Evolutionary conservation across 345 rosid genomes (phyloP).

Genomic region (Passiflora organensis): DNA sequence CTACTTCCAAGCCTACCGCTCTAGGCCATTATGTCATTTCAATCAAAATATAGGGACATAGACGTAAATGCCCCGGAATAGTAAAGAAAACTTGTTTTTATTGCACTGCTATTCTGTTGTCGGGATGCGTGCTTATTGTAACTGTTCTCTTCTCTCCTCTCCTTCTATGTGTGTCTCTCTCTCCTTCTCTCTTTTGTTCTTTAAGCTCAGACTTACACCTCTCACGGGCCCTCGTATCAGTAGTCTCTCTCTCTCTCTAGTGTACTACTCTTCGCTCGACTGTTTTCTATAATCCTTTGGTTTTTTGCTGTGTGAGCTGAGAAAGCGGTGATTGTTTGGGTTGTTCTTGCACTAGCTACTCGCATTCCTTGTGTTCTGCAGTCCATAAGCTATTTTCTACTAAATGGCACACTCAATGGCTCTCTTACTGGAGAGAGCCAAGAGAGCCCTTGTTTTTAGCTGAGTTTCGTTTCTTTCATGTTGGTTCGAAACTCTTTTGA

Average conservation of each 20-base stretch:
- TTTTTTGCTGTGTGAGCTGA: too few relatives aligned
- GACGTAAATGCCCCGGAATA: constrained; percentile 37
- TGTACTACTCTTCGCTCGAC: constrained; percentile 1
- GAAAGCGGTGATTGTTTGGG: too few relatives aligned
- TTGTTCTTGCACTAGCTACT: constrained; percentile 1
- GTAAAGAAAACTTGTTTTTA: neutral
- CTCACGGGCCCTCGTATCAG: constrained; percentile 16
- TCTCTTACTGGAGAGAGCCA: constrained; percentile 43
- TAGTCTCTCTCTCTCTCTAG: constrained; percentile 18
- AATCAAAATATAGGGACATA: constrained; percentile 32
- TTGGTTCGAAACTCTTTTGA: too few relatives aligned
- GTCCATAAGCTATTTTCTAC: neutral
- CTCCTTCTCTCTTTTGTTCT: constrained; percentile 26
- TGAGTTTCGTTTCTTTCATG: neutral
- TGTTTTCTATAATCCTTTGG: too few relatives aligned
- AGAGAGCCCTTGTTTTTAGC: constrained; percentile 33
- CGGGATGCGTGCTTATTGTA: constrained; percentile 73
- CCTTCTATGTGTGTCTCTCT: too few relatives aligned
- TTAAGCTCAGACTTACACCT: constrained; percentile 42
- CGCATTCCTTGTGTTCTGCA: neutral
- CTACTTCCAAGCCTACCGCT: too few relatives aligned
- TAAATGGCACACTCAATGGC: constrained; percentile 29
- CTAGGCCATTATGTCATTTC: constrained; percentile 41
- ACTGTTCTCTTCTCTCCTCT: constrained; percentile 17
- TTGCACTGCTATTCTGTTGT: constrained; percentile 37